phyloP scores from a whole-genome alignment of 768 basidiomycete genomes.

The Podaxis sp. region DNA sequence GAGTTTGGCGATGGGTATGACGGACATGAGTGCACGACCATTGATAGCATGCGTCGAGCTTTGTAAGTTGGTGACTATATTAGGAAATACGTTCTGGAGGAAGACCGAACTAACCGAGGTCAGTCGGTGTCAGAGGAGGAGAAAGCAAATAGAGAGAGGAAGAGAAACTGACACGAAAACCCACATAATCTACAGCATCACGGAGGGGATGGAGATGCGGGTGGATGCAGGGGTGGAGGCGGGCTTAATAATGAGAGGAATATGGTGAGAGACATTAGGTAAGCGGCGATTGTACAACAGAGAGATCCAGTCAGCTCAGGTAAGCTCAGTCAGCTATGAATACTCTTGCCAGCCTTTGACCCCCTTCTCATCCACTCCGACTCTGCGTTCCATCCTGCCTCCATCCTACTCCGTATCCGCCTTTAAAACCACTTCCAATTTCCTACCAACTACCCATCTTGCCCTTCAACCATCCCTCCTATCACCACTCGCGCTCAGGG shows the following conservation, averaged over 20 bases:
- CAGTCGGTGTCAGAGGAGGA: neutral
- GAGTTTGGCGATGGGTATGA: neutral
- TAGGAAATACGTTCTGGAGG: neutral
- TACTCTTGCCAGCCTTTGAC: constrained; percentile 19
- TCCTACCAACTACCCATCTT: constrained; percentile 1
- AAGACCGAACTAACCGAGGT: neutral
- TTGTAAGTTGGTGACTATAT: neutral
- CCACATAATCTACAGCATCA: neutral
- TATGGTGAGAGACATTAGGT: neutral
- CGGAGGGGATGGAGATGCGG: constrained; percentile 10
- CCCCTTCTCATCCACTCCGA: constrained; percentile 26
- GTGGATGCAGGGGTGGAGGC: neutral
- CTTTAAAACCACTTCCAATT: neutral
- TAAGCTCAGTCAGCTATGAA: constrained; percentile 29
- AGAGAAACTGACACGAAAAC: neutral
- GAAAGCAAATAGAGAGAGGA: neutral
- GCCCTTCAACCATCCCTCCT: constrained; percentile 14
- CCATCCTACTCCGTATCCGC: neutral
- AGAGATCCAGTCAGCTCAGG: constrained; percentile 4
- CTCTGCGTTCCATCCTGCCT: constrained; percentile 15
- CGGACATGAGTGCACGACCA: neutral
- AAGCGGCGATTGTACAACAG: neutral
- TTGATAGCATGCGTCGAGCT: neutral
- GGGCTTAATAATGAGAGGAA: neutral
- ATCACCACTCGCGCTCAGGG: constrained; percentile 14